phyloP scores from a whole-genome alignment of 192 early-diverging fungal genomes.

The Gonapodya prolifera region DNA sequence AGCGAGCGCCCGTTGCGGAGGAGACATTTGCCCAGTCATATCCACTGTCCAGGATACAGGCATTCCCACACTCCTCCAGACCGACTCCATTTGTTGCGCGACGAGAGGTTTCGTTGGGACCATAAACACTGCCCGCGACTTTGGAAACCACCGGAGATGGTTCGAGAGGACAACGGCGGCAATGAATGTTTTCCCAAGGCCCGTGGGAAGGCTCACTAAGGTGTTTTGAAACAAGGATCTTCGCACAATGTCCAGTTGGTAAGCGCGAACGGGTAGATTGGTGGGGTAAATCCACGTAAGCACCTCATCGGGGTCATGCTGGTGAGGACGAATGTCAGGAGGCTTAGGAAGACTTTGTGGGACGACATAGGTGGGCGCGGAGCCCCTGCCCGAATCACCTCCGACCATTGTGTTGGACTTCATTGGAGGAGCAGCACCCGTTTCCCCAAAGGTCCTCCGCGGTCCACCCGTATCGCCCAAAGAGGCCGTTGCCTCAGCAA shows the following conservation, averaged over 20 bases:
- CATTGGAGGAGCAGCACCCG: background rate
- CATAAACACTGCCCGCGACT: constrained; percentile 73
- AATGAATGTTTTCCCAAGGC: constrained; percentile 90
- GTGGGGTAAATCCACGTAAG: constrained; percentile 65
- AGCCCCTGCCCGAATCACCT: background rate
- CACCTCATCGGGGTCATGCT: constrained; percentile 28
- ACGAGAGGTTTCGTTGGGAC: constrained; percentile 88
- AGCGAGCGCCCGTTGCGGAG: constrained; percentile 1
- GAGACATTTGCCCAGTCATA: background rate
- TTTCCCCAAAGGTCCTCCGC: background rate
- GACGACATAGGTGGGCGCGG: background rate
- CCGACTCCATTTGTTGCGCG: constrained; percentile 81
- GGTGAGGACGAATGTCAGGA: constrained; percentile 16
- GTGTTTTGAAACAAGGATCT: constrained; percentile 69
- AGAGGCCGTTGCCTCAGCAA: background rate
- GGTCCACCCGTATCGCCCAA: background rate
- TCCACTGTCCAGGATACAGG: constrained; percentile 26
- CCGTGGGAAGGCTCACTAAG: constrained; percentile 70
- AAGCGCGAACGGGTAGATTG: constrained; percentile 56
- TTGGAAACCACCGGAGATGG: constrained; percentile 82
- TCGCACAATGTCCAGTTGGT: constrained; percentile 78
- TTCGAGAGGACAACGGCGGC: constrained; percentile 91
- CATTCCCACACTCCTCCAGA: constrained; percentile 67
- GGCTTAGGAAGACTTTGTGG: background rate
- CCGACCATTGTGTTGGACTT: background rate